Base-by-base conservation (phyloP, 78 protist genomes). In the Bigelowiella natans region DNA sequence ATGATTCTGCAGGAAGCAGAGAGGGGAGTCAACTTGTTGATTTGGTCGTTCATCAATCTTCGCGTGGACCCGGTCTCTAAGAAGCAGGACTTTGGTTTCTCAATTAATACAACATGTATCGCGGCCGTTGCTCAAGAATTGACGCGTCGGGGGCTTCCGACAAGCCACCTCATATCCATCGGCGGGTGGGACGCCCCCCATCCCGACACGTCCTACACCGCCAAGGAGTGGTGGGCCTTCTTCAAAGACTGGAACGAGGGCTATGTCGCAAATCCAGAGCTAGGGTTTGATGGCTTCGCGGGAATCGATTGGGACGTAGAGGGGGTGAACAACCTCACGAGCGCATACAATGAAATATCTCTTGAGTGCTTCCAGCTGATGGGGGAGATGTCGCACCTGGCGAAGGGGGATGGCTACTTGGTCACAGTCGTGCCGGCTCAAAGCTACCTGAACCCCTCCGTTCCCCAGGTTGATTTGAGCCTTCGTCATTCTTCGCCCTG, bases 261-360 rank as follows among this genome's bases (percentile, higher is more conserved):
- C 18, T 51, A 51, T 51, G 18, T 51, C 73, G 73, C 73, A n/a
- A n/a, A 18, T 51, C 73, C 73, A 7, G 73, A 51, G 73, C 34
- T 51, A 7, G 89, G 39, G 36, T 86, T 86, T 7, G 51, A 86
- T 1, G 90, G 90, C 1, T 89, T 89, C 28, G 88, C 1, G 2
- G 90, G 90, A 37, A 38, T 89, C 90, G 90, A 89, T 73, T 89
- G 90, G 90, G 90, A 89, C 34, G 36, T 89, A 31, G 90, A 89
- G 85, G 90, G 90, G 39, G 1, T 51, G n/a, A 84, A 89, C 34
- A 3, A 34, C 1, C 90, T 73, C 39, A 3, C 30, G 38, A 1
- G 11, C 34, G 85, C 90, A 30, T 3, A 89, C 31, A 89, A 89
- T 84, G 7, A 26, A 51, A 51, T 51, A 51, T 51, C 7, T 7